Base-by-base conservation (phyloP, 257 asterid species). In the Henckelia pumila region DNA sequence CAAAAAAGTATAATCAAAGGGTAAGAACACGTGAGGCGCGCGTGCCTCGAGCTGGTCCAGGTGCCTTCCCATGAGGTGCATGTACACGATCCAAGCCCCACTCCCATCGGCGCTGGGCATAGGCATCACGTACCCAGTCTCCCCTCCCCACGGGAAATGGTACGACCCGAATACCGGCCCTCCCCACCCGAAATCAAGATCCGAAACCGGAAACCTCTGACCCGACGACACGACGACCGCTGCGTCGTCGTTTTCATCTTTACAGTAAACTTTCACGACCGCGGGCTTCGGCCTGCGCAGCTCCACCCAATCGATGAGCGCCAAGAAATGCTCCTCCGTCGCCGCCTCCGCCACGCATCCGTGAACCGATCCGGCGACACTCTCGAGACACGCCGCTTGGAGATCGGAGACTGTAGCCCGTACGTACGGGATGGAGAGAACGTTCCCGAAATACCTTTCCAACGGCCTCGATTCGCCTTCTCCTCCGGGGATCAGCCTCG, bases 111-210 rank as follows among this genome's bases (percentile, higher is more conserved):
- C 71, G 64, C 81, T 74, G 0, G 79, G 84, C 84, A 87, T 73
- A 0, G 89, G 95, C 89, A 87, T 85, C 3, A 88, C 88, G 50
- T 83, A 85, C 71, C 89, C 95, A 0, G 87, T 76, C 17, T 80
- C 72, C 0, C 92, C 88, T 4, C 95, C 88, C 90, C 92, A 85
- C 0, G 88, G 84, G 20, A 88, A 88, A 23, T 85, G 79, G 77
- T 83, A 83, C 28, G 95, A 88, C 67, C 88, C 92, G 70, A 88
- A 77, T 5, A 50, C 70, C 16, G 86, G 86, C 44, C 60, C 57
- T 40, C 92, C 92, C 84, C 84, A 80, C 66, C 92, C 89, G 64
- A 87, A 87, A 55, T 85, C 80, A 74, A 83, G 10, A 26, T 67
- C 65, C 25, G 50, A 13, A 47, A 81, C 73, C 32, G 85, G 89